Percentiles rank a stretch among this genome's conserved stretches.
Evolutionary conservation across 164 flowering plant species (phyloP).

Genomic region (Magnolia officinalis): DNA sequence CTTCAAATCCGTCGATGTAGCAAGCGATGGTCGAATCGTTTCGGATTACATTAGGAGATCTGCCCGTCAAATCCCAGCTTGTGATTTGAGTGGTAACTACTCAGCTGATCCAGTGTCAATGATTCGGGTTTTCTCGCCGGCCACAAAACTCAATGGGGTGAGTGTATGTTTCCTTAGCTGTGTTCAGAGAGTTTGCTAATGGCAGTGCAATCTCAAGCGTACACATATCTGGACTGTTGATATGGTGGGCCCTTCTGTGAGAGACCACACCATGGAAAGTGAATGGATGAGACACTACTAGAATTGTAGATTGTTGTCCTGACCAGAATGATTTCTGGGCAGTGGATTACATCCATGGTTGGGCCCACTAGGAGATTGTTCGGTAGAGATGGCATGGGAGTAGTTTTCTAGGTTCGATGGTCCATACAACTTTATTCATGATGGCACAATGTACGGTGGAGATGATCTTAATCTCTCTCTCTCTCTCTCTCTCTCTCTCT

Average conservation of each 20-base stretch:
- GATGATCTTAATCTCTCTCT: too few species aligned
- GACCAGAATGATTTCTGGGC: too few species aligned
- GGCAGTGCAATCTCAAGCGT: neutral
- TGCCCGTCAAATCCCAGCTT: slow-evolving; percentile 30
- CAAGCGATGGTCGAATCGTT: slow-evolving; percentile 7
- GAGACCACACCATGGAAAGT: neutral
- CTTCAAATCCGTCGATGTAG: slow-evolving; percentile 32
- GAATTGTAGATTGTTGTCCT: too few species aligned
- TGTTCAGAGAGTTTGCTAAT: neutral
- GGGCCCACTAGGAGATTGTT: too few species aligned
- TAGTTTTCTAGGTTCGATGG: neutral
- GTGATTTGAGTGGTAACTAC: slow-evolving; percentile 38
- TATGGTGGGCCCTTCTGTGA: neutral
- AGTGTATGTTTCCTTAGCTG: neutral
- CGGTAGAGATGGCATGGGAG: neutral
- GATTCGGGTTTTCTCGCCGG: slow-evolving; percentile 40
- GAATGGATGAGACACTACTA: neutral
- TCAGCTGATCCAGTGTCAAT: slow-evolving; percentile 37
- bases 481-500: neutral
- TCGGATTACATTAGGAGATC: slow-evolving; percentile 33
- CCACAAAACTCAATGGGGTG: slow-evolving; percentile 16
- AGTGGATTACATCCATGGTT: too few species aligned
- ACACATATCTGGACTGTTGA: neutral
- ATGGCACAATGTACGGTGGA: neutral
- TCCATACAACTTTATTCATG: neutral